These are phyloP conservation scores for Saturnispora halmiae DNA, from an alignment of 805 yeast species.

Conservation along the genomic window DNA sequence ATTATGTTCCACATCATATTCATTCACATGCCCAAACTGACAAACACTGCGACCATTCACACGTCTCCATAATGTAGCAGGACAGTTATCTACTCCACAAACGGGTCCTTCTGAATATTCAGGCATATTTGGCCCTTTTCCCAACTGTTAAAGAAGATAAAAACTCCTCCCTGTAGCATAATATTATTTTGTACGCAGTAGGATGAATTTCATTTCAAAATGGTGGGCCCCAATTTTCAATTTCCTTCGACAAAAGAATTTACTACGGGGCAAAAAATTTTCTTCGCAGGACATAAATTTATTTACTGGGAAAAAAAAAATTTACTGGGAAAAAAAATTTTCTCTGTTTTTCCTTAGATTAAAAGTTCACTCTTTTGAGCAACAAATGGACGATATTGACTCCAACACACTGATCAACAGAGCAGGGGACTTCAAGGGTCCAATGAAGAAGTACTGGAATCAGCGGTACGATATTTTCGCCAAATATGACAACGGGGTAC, in stretches of 20 bases:
- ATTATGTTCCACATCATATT: slow-evolving; percentile 67
- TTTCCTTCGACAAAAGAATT: too few relatives aligned
- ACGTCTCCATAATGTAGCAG: slow-evolving; percentile 62
- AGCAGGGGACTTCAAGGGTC: slow-evolving; percentile 11
- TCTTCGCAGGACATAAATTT: too few relatives aligned
- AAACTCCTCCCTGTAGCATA: too few relatives aligned
- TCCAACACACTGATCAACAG: slow-evolving; percentile 12
- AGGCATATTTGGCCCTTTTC: slow-evolving; percentile 14
- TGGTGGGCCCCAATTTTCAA: too few relatives aligned
- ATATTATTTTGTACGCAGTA: too few relatives aligned
- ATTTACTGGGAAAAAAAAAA: not conserved
- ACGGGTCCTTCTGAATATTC: slow-evolving; percentile 53
- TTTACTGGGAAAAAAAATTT: not conserved
- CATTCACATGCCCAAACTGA: slow-evolving; percentile 84
- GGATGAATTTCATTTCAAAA: too few relatives aligned
- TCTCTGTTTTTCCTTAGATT: not conserved
- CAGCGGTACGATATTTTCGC: slow-evolving; percentile 54
- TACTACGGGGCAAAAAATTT: too few relatives aligned
- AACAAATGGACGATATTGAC: slow-evolving; percentile 1
- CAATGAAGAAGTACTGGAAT: slow-evolving; percentile 48
- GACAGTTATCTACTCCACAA: slow-evolving; percentile 88
- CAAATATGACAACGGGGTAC: slow-evolving; percentile 57
- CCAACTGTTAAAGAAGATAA: too few relatives aligned
- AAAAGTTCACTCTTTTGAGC: not conserved
- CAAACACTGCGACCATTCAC: slow-evolving; percentile 77